Percentiles rank a stretch among this genome's conserved stretches.
These are phyloP conservation scores for Zymoseptoria brevis DNA, from an alignment of 2,329 filamentous ascomycete species.

Conservation along the genomic window DNA sequence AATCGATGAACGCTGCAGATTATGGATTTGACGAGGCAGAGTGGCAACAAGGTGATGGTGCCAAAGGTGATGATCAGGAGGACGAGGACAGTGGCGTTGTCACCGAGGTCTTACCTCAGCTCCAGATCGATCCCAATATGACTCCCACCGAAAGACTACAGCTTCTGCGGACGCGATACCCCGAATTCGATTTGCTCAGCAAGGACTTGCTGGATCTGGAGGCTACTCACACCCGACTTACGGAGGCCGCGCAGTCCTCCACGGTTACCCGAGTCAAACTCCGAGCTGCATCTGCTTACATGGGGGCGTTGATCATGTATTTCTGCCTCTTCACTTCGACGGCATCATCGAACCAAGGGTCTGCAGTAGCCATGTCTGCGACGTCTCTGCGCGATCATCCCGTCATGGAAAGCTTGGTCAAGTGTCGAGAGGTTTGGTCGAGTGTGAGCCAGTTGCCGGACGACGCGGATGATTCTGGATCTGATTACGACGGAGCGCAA, in stretches of 20 bases:
- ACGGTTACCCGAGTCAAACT: constrained; percentile 51
- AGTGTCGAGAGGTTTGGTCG: constrained; percentile 74
- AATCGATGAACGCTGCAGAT: constrained; percentile 82
- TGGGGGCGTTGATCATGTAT: constrained; percentile 84
- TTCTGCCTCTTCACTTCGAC: constrained; percentile 87
- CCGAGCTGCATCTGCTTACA: constrained; percentile 74
- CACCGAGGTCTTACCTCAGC: constrained; percentile 76
- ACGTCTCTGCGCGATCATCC: constrained; percentile 80
- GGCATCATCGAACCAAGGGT: constrained; percentile 46
- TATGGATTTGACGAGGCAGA: constrained; percentile 88
- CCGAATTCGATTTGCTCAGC: constrained; percentile 81
- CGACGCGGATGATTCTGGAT: constrained; percentile 4
- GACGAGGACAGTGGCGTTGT: constrained; percentile 49
- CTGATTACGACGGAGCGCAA: constrained; percentile 4
- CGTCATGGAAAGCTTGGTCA: constrained; percentile 77
- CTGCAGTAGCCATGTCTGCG: constrained; percentile 57
- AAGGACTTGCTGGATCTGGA: constrained; percentile 72
- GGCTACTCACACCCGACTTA: constrained; percentile 17
- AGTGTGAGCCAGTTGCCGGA: constrained; percentile 56
- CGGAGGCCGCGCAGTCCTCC: constrained; percentile 5
- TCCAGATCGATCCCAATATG: constrained; percentile 77
- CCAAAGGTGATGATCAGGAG: constrained; percentile 41
- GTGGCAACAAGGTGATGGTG: constrained; percentile 55
- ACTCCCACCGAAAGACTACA: constrained; percentile 63
- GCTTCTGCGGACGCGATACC: constrained; percentile 73